Conservation (phyloP, 352 stramenopile genomes). For the Blastocystis sp. region DNA sequence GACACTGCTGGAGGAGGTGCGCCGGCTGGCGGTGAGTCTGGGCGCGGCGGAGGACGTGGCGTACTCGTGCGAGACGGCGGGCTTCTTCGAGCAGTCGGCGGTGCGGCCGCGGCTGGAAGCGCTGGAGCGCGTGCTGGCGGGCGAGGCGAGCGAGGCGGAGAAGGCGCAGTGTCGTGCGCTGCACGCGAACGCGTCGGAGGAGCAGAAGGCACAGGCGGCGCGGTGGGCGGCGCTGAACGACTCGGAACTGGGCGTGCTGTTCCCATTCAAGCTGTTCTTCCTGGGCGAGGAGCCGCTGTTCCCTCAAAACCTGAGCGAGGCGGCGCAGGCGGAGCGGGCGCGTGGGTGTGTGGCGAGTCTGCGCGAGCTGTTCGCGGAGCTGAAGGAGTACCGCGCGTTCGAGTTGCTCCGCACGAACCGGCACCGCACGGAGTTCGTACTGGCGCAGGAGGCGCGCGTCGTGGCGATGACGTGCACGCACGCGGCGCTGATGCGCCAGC, state of each 20-base stretch:
- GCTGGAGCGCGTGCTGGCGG: slow-evolving; percentile 52
- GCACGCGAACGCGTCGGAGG: slow-evolving; percentile 24
- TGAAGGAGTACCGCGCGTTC: slow-evolving; percentile 87
- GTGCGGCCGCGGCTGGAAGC: slow-evolving; percentile 79
- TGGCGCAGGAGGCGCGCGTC: slow-evolving; percentile 81
- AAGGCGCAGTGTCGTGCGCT: slow-evolving; percentile 6
- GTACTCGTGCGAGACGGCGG: slow-evolving; percentile 92
- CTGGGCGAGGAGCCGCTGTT: slow-evolving; percentile 7
- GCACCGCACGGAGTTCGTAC: slow-evolving; percentile 77
- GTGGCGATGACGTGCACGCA: slow-evolving; percentile 92
- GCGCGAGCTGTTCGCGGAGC: slow-evolving; percentile 85
- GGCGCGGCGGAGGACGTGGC: slow-evolving; percentile 74
- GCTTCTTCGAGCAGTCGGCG: slow-evolving; percentile 88
- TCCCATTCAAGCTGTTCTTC: slow-evolving; percentile 79
- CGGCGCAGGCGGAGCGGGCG: not conserved
- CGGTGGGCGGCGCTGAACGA: slow-evolving; percentile 16
- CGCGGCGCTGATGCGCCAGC: slow-evolving; percentile 81
- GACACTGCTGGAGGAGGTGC: slow-evolving; percentile 85
- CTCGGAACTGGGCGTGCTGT: slow-evolving; percentile 72
- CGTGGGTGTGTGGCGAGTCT: slow-evolving; percentile 77
- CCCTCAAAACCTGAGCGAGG: not conserved
- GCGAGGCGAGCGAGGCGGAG: not conserved
- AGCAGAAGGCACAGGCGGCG: too few relatives aligned
- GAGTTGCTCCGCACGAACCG: slow-evolving; percentile 86
- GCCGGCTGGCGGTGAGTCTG: slow-evolving; percentile 77